Base-by-base conservation (phyloP, 148 eudicot genomes). In the Camellia japonica region DNA sequence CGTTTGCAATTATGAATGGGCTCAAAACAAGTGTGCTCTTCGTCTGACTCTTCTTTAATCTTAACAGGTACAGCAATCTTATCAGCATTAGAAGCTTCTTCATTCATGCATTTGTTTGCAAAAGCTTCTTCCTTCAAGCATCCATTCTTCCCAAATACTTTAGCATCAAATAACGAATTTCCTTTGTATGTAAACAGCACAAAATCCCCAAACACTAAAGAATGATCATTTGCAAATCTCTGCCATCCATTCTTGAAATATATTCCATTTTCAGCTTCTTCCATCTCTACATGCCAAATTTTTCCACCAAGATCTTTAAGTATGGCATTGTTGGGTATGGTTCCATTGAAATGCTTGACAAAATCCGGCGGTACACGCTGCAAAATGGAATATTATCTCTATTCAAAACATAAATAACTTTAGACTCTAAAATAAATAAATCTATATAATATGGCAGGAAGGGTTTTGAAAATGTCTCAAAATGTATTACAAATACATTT, bases 301-400 rank as follows among this genome's bases (percentile, higher is more conserved):
- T 52, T 77, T 13, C 81, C 78, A n/a, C 59, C 9, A 1, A 46
- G 30, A 73, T 81, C 81, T 81, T 84, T 78, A 46, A 83, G 55
- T 59, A 79, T 61, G 51, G 63, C 79, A 51, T 14, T 68, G 1
- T 79, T 76, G 14, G 52, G 76, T 18, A 79, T 44, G 9, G 44
- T 70, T 70, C 75, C 68, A 20, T 63, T 61, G 43, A 83, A 75
- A 55, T 74, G 49, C 63, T 75, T 83, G 79, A 79, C 43, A 75
- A 67, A 83, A 75, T 62, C 79, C 54, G 85, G 85, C 23, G 85
- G 82, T n/a, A 83, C 73, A 43, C 73, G 64, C 85, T 83, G 79
- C 74, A 73, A 54, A 78, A 71, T 59, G 20, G 11, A 42, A 60
- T 43, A 75, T 43, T n/a, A 59, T 12, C 52, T n/a, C 7, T 38